Evolutionary conservation across 2,329 filamentous ascomycete species (phyloP), one percentile per base, ranked within the genome.

Genomic region (Neobulgaria alba): DNA sequence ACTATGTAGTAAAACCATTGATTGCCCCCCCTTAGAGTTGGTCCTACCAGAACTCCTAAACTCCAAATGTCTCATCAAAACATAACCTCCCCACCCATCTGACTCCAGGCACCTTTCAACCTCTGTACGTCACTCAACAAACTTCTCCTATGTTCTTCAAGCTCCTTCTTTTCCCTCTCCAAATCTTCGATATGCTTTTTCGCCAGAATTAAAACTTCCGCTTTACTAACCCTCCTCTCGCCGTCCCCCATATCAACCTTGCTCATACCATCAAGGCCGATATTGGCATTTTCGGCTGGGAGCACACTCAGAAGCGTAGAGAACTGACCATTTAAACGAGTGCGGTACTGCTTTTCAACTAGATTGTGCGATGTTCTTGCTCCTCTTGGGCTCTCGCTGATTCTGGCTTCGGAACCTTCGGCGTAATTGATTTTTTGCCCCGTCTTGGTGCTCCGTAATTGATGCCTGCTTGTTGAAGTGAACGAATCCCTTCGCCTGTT

Each of bases 341-440:
- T 30, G n/a, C 41, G 30, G 12, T 43, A 39, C 16, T 43, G 36
- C 33, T 43, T 43, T 29, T 43, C 41, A 4, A 43, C 29, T 20
- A 17, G 15, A 33, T 41, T 41, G 26, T 41, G 39, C 23, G 23
- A 26, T 10, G 19, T 10, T 9, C 16, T 42, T 31, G n/a, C 36
- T 26, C n/a, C n/a, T n/a, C n/a, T n/a, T n/a, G n/a, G n/a, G n/a
- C n/a, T n/a, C n/a, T n/a, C n/a, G n/a, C n/a, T n/a, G n/a, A n/a
- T n/a, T n/a, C n/a, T n/a, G n/a, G n/a, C n/a, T n/a, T n/a, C n/a
- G n/a, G n/a, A n/a, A n/a, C n/a, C n/a, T n/a, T n/a, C n/a, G n/a
- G n/a, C n/a, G n/a, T n/a, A n/a, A n/a, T n/a, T n/a, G n/a, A n/a
- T n/a, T n/a, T n/a, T n/a, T n/a, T n/a, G n/a, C n/a, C n/a, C n/a